Evolutionary conservation across 2,329 filamentous ascomycete genomes (phyloP), one percentile per base, ranked within the genome.

Genomic region (Colletotrichum salicis): DNA sequence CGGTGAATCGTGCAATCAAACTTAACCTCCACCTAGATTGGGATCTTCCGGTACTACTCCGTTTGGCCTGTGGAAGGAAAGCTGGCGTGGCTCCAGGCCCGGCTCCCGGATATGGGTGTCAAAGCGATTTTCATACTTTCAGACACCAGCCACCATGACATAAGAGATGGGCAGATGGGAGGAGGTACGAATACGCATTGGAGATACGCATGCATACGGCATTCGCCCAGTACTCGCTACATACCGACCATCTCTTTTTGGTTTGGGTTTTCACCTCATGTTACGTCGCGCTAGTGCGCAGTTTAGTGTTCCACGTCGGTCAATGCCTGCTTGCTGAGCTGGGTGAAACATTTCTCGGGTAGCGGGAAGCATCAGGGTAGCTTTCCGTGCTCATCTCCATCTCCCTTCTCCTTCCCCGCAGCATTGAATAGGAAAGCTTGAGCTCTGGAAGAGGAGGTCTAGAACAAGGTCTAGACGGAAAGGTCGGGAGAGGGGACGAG

Each of bases 341-440:
- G 19, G 52, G 60, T 70, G 70, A 70, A 72, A 72, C 65, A 27
- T 35, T 29, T 58, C 51, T 37, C 51, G 51, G 62, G 35, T 35
- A 37, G 56, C 56, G 51, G 67, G 48, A 61, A 67, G 52, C 64
- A 63, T 63, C 64, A 64, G 35, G 69, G 65, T 57, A 63, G 54
- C 64, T 31, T 31, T 59, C 24, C 56, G 27, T 27, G 51, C 24
- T 55, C 41, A 13, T 41, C 24, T 55, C 41, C 27, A 4, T 27
- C 19, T 45, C 29, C 24, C 61, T 22, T 48, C 48, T 22, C 3
- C 48, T 27, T 19, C 59, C 67, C 62, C 54, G n/a, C 59, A 37
- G 37, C 67, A 35, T 67, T 62, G 56, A 29, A 24, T 31, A 13
- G 37, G 41, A 67, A 67, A 62, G 68, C 64, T 62, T 71, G 57